Percentiles rank a stretch among this genome's conserved stretches.
These are phyloP conservation scores for Bremia lactucae DNA, from an alignment of 352 stramenopile genomes.

Conservation along the genomic window DNA sequence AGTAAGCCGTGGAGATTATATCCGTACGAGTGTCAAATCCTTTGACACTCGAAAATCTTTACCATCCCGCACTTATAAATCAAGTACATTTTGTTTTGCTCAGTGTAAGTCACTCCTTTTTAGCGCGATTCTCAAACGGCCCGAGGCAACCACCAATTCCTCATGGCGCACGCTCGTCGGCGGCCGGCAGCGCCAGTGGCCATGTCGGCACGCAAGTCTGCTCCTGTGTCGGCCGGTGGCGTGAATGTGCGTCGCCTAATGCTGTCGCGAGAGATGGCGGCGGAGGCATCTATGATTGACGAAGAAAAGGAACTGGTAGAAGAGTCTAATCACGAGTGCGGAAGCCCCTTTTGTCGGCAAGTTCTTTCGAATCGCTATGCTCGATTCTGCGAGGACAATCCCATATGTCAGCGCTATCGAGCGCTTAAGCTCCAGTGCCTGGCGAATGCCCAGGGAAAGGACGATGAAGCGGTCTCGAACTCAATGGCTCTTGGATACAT, in stretches of 20 bases:
- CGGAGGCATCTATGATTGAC: neutral
- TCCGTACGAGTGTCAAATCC: no score
- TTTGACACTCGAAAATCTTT: no score
- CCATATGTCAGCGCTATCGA: conserved; percentile 45
- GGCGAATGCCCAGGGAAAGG: conserved; percentile 14
- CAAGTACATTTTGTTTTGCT: no score
- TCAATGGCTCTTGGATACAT: conserved; percentile 2
- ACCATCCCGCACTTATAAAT: no score
- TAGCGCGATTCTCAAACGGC: no score
- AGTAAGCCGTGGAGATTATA: no score
- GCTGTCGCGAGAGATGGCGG: neutral
- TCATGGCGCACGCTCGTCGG: conserved; percentile 7
- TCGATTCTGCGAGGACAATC: conserved; percentile 35
- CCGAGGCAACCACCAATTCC: no score
- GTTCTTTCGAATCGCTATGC: conserved; percentile 28
- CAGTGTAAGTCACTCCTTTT: no score
- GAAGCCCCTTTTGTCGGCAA: conserved; percentile 47
- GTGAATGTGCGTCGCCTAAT: conserved; percentile 14
- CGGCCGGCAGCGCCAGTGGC: neutral
- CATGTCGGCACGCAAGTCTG: conserved; percentile 22
- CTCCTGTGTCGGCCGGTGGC: conserved; percentile 7
- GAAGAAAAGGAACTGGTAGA: conserved; percentile 2
- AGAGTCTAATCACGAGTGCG: conserved; percentile 13
- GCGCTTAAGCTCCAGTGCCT: conserved; percentile 39
- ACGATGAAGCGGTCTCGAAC: conserved; percentile 12